phyloP scores from a whole-genome alignment of 805 yeast species.

The Ogataea trehalophila region DNA sequence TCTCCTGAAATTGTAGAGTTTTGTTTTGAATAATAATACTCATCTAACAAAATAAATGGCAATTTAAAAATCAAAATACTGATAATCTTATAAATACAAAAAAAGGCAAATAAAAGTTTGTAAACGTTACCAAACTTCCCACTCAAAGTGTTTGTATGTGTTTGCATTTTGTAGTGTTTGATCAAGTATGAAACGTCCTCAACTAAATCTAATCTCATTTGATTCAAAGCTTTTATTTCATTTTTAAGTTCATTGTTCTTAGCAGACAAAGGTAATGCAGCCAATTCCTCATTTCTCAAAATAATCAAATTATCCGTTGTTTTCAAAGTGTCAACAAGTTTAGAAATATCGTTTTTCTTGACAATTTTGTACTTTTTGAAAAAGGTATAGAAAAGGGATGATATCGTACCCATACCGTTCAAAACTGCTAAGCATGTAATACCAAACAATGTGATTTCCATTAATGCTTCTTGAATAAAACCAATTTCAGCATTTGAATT shows the following conservation, averaged over 20 bases:
- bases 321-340: slow-evolving; percentile 35
- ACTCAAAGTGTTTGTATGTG: slow-evolving; percentile 5
- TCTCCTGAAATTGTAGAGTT: slow-evolving; percentile 1
- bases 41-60: slow-evolving; percentile 28
- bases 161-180: slow-evolving; percentile 6
- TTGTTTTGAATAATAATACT: slow-evolving; percentile 2
- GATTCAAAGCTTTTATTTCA: slow-evolving; percentile 36
- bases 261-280: slow-evolving; percentile 16
- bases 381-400: slow-evolving; percentile 35
- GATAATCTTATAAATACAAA: slow-evolving; percentile 45
- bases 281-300: slow-evolving; percentile 33
- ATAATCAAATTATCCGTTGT: slow-evolving; percentile 34
- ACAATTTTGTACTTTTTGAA: slow-evolving; percentile 20
- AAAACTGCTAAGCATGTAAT: slow-evolving; percentile 45
- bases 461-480: slow-evolving; percentile 31
- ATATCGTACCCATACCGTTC: slow-evolving; percentile 48
- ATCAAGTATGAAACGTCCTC: slow-evolving; percentile 14
- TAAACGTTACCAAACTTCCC: slow-evolving; percentile 10
- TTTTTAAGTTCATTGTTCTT: slow-evolving; percentile 27
- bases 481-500: background rate
- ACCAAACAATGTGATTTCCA: slow-evolving; percentile 44
- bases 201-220: slow-evolving; percentile 22
- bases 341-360: slow-evolving; percentile 31
- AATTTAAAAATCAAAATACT: slow-evolving; percentile 38
- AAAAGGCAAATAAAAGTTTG: slow-evolving; percentile 33